Evolutionary conservation across 108 stramenopile species (phyloP), one percentile per base, ranked within the genome.

Genomic region (Cyclotella choctawhatcheeana): DNA sequence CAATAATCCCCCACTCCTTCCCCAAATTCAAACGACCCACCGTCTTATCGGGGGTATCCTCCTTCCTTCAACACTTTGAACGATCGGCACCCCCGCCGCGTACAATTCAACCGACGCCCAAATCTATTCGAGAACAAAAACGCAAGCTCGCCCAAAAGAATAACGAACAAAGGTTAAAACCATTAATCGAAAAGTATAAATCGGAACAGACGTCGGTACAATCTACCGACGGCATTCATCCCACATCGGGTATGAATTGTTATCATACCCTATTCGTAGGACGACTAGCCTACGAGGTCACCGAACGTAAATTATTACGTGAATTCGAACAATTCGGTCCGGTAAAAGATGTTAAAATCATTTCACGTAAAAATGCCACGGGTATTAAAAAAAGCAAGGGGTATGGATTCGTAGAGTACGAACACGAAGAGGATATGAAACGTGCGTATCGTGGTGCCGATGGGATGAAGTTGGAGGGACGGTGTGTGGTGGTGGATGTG

Each of bases 261-360:
- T 98, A 97, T 85, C 95, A 96, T 83, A 97, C 98, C 0, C 82
- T 99, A 3, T 98, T 98, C 72, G 93, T 99, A 4, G 92, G 93
- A 7, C 77, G 97, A 44, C 75, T 99, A 13, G 93, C 94, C 32
- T 98, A 96, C 67, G 97, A 98, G 74, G 97, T 98, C 4, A 97
- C 94, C 44, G 97, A 99, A 64, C 84, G 93, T 14, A 97, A 97
- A 58, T 70, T 99, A 12, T 71, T 96, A 35, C 74, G 96, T 44
- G 97, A 97, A 75, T 94, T 98, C 79, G 97, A 97, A 71, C 69
- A 81, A 10, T 97, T 84, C 77, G 98, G 98, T 22, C 88, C 90
- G 6, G 93, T 98, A 50, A 88, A 90, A 45, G 88, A 90, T 79
- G 43, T 99, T 4, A 89, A 88, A 55, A 56, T 99, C 43, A 86